Conservation (phyloP, 192 early-diverging fungal species). For the Paraglomus occultum region DNA sequence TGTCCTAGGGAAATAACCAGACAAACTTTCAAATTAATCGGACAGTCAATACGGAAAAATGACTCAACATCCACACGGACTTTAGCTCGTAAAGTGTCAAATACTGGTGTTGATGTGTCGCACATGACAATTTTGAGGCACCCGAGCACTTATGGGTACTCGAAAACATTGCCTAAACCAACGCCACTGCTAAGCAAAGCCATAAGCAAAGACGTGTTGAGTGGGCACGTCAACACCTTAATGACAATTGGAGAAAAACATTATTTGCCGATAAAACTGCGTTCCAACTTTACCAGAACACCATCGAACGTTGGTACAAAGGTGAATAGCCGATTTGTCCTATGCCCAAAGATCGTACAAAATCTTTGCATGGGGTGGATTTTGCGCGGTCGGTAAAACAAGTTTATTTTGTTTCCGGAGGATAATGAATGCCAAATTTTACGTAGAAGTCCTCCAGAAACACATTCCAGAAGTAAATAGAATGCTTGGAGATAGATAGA, state of each 20-base stretch:
- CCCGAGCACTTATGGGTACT: not conserved
- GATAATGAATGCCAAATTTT: constrained; percentile 24
- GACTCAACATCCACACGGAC: not conserved
- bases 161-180: not conserved
- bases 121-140: not conserved
- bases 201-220: constrained; percentile 2
- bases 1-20: not conserved
- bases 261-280: constrained; percentile 16
- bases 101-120: constrained; percentile 3
- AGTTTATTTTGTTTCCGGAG: constrained; percentile 11
- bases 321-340: no score
- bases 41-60: not conserved
- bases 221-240: constrained; percentile 13
- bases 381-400: not conserved
- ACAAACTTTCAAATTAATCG: not conserved
- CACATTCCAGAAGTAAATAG: constrained; percentile 11
- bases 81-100: not conserved
- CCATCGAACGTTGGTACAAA: constrained; percentile 5
- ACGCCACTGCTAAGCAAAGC: not conserved
- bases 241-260: no score
- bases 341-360: constrained; percentile 13
- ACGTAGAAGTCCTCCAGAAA: not conserved
- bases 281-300: constrained; percentile 8
- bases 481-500: not conserved
- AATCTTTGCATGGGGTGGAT: constrained; percentile 9